A percentile compares a stretch with the other conserved stretches of the same genome.
These are phyloP conservation scores for Penstemon newberryi DNA, from an alignment of 257 asterid genomes.

Conservation along the genomic window DNA sequence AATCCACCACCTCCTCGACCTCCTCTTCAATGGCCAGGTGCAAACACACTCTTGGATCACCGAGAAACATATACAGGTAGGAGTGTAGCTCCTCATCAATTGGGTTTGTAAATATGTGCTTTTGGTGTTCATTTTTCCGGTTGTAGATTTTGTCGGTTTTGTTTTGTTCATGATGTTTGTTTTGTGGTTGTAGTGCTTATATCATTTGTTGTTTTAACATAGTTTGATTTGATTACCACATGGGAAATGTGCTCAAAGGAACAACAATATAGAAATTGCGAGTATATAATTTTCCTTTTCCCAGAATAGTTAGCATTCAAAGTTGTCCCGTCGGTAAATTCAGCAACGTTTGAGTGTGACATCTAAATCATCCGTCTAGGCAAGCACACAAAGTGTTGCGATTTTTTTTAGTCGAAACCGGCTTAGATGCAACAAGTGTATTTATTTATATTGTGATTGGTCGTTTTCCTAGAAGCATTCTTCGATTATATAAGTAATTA, in stretches of 20 bases:
- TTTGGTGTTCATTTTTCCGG: slow-evolving; percentile 5
- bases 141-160: slow-evolving; percentile 1
- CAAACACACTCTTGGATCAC: background rate
- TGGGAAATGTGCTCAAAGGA: background rate
- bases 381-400: too few relatives aligned
- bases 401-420: too few relatives aligned
- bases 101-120: slow-evolving; percentile 24
- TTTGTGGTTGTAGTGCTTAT: slow-evolving; percentile 24
- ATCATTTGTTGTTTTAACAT: slow-evolving; percentile 6
- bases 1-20: slow-evolving; percentile 17
- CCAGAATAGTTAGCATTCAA: background rate
- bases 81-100: slow-evolving; percentile 19
- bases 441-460: too few relatives aligned
- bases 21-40: background rate
- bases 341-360: too few relatives aligned
- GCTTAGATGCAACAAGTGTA: too few relatives aligned
- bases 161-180: slow-evolving; percentile 4
- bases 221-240: background rate
- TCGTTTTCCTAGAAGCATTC: too few relatives aligned
- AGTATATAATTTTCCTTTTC: background rate
- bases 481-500: too few relatives aligned
- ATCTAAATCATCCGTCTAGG: too few relatives aligned
- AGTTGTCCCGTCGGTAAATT: background rate
- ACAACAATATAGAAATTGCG: background rate
- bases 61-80: background rate